Conservation (phyloP, 1,284 basidiomycete species). For the Fomitopsis betulina region DNA sequence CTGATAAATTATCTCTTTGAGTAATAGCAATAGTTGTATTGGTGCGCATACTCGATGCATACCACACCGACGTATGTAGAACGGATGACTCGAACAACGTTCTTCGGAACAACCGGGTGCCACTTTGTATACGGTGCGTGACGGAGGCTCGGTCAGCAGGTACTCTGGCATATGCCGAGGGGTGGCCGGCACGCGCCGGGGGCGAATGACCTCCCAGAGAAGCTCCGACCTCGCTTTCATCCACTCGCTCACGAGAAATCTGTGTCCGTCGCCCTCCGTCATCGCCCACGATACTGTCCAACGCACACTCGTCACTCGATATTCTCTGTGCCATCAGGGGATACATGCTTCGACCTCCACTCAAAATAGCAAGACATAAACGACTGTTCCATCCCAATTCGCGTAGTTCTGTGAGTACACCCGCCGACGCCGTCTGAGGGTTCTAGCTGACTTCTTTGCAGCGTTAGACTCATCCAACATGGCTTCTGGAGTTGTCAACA, state of each 20-base stretch:
- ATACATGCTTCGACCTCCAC: slow-evolving; percentile 89
- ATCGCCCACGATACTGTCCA: slow-evolving; percentile 62
- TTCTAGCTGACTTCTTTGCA: slow-evolving; percentile 22
- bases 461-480: slow-evolving; percentile 72
- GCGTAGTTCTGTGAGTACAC: slow-evolving; percentile 50
- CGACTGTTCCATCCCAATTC: slow-evolving; percentile 52
- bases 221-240: slow-evolving; percentile 7
- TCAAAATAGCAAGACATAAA: slow-evolving; percentile 62
- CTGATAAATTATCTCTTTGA: slow-evolving; percentile 46
- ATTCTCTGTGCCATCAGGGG: slow-evolving; percentile 76
- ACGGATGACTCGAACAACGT: background rate
- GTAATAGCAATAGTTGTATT: background rate
- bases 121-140: background rate
- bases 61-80: background rate
- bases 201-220: slow-evolving; percentile 1
- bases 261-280: slow-evolving; percentile 11
- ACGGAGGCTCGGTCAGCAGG: slow-evolving; percentile 2
- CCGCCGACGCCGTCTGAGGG: background rate
- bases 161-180: background rate
- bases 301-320: slow-evolving; percentile 35
- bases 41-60: background rate
- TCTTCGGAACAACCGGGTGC: background rate
- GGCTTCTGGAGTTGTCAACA: slow-evolving; percentile 88
- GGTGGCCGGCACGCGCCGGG: slow-evolving; percentile 4
- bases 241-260: slow-evolving; percentile 6